These are phyloP conservation scores for Heterobasidion occidentale DNA, from an alignment of 1,284 basidiomycete genomes.

Conservation along the genomic window DNA sequence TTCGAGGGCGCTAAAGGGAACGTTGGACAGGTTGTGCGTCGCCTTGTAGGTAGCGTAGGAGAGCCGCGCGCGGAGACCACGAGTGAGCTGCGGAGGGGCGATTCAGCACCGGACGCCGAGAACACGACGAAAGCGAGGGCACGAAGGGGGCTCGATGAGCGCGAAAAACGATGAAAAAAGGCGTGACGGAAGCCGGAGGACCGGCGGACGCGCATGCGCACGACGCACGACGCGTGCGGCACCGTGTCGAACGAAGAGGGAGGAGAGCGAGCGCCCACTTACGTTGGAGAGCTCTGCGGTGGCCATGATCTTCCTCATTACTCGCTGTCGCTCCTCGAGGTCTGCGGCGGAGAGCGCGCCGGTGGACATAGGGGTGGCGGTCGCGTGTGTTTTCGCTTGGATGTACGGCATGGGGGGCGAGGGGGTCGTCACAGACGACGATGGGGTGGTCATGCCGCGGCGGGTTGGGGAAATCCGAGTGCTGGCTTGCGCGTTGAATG, in stretches of 20 bases:
- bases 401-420: conserved; percentile 62
- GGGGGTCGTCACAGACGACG: conserved; percentile 69
- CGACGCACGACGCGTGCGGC: conserved; percentile 36
- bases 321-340: conserved; percentile 51
- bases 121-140: not conserved
- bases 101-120: conserved; percentile 16
- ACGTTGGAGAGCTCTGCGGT: conserved; percentile 72
- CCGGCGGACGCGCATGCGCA: conserved; percentile 14
- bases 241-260: conserved; percentile 14
- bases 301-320: conserved; percentile 64
- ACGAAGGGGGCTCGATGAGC: not conserved
- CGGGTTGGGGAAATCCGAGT: not conserved
- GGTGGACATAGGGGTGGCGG: conserved; percentile 18
- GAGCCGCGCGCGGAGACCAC: conserved; percentile 65
- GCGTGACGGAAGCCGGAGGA: not conserved
- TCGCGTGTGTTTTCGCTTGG: conserved; percentile 34
- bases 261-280: conserved; percentile 25
- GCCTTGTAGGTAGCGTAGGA: conserved; percentile 79
- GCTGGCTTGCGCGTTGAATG: not conserved
- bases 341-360: conserved; percentile 34
- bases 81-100: conserved; percentile 52
- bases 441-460: conserved; percentile 57
- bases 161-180: not conserved
- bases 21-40: conserved; percentile 56
- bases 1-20: conserved; percentile 63